Base-by-base conservation (phyloP, 495 filamentous ascomycete species). In the Cercophora sp. region DNA sequence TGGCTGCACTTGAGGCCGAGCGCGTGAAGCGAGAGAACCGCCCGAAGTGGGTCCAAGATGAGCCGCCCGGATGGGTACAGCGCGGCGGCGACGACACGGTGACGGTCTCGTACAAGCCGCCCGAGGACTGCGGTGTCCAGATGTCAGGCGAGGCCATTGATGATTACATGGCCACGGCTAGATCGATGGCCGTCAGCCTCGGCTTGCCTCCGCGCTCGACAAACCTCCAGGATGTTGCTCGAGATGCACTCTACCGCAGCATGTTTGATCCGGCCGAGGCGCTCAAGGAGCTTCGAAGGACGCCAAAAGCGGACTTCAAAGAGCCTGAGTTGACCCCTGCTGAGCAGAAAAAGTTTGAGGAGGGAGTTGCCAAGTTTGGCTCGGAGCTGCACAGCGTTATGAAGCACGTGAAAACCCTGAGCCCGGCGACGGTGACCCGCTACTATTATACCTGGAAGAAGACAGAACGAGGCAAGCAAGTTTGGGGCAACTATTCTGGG, bases 371-470 rank as follows among this genome's bases (percentile, higher is more conserved):
- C 8, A 96, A 91, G 59, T 94, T 82, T 60, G 94, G 93, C 29
- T 96, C 93, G 0, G 93, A 99, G 68, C 82, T 90, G 59, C 83
- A 89, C 52, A 79, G 78, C 55, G 83, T 97, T 41, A 89, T 84
- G 37, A 85, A 86, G 59, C 87, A 96, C 65, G 86, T 96, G 59
- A 91, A 88, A 64, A 88, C 87, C 0, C 80, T 89, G 24, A 82
- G 79, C 34, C 80, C 89, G 54, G 82, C 80, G 26, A 81, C 88
- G 42, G 86, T 96, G 51, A 88, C 93, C 23, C 85, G 93, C 9
- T 95, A 87, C 54, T 99, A 97, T 66, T 97, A 97, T 67, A 87
- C 87, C 59, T 99, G 94, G 94, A 99, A 99, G 75, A 96, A 96
- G 67, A 90, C 91, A 0, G 81, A 86, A 1, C 79, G 83, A 40